Conservation (phyloP, 129 eudicot species). For the carrot (Daucus carota) region DNA sequence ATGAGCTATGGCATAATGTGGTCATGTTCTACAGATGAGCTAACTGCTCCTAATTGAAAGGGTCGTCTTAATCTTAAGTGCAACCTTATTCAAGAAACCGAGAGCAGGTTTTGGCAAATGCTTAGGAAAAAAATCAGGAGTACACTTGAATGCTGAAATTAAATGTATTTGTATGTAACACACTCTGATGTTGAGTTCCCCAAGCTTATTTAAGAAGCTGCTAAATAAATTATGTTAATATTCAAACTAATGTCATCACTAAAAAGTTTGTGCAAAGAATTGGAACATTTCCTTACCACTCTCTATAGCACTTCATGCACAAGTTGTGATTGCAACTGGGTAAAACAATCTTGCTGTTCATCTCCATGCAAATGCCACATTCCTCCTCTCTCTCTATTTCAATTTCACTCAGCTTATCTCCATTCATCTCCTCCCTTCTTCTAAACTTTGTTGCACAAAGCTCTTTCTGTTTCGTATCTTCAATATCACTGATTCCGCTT, state of each 20-base stretch:
- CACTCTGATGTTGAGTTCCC: not conserved
- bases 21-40: not conserved
- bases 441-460: constrained; percentile 45
- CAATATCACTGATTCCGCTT: constrained; percentile 62
- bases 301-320: constrained; percentile 69
- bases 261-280: not conserved
- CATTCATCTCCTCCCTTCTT: constrained; percentile 40
- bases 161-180: not conserved
- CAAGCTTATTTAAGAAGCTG: not conserved
- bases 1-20: not conserved
- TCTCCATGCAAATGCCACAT: constrained; percentile 79
- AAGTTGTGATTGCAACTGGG: constrained; percentile 62
- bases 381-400: constrained; percentile 85
- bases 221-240: not conserved
- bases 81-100: not conserved
- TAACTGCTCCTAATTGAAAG: not conserved
- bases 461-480: constrained; percentile 70
- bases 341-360: constrained; percentile 58
- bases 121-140: not conserved
- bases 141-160: not conserved
- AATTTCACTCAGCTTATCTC: constrained; percentile 59
- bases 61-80: not conserved
- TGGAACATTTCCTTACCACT: constrained; percentile 42
- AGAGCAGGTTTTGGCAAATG: not conserved
- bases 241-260: not conserved